Evolutionary conservation across 768 basidiomycete genomes (phyloP), one percentile per base, ranked within the genome.

Genomic region (Pulveroboletus sp.): DNA sequence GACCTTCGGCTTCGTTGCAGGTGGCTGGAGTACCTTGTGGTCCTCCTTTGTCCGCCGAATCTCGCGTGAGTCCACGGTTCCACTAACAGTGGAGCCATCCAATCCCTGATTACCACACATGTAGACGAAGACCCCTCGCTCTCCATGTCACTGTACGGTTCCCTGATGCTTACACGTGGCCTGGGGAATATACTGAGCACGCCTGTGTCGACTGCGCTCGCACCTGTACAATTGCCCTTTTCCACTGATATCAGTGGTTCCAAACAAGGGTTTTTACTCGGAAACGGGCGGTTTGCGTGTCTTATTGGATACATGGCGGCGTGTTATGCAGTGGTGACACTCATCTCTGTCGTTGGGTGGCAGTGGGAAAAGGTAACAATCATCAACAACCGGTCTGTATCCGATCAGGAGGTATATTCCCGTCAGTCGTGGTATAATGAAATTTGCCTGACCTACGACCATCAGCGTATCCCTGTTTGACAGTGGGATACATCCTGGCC

Each of bases 21-120:
- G 39, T 5, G 38, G 46, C n/a, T 47, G 38, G 46, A 40, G 46
- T 13, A 40, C 39, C 10, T 20, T 41, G 24, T 47, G 40, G 47
- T 10, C 47, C 12, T 40, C 47, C 17, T 48, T 48, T 25, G 17
- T 48, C 5, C 33, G 39, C 20, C 33, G 13, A 20, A 34, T 47
- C 14, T 40, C 39, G 2, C 21, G 31, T 34, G 32, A 33, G 46
- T 47, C 23, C 11, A 2, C 4, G 13, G 12, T 42, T 29, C 12
- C 29, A 9, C 6, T 13, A 12, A 12, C 23, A 10, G 12, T 24
- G 38, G 16, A 29, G 12, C 27, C 27, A 29, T 29, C 9, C 23
- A 6, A 14, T 16, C 3, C 11, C 24, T 40, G 24, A 27, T 16
- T 24, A 17, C 5, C 11, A n/a, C 17, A 35, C 34, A 9, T 29